Conservation (phyloP, 768 basidiomycete species). For the Glaciozyma martinii region DNA sequence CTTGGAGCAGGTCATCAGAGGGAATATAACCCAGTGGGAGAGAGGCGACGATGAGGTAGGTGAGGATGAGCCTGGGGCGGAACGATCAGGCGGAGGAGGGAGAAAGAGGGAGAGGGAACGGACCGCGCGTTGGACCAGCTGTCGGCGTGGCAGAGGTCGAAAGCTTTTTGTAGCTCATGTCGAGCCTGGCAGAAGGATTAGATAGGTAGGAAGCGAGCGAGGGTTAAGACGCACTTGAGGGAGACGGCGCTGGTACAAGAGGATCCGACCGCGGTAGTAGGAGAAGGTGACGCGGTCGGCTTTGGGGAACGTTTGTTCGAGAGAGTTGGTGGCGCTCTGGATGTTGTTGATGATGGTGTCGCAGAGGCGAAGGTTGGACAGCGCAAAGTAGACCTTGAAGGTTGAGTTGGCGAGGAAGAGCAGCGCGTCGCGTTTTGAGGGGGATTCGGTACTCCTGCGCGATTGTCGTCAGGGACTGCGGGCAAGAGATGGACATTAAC, state of each 20-base stretch:
- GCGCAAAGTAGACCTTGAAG: slow-evolving; percentile 34
- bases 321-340: slow-evolving; percentile 12
- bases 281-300: slow-evolving; percentile 28
- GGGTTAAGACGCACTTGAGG: slow-evolving; percentile 19
- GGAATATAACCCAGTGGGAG: slow-evolving; percentile 33
- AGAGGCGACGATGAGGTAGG: slow-evolving; percentile 28
- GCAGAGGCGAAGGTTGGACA: slow-evolving; percentile 33
- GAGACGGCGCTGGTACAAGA: slow-evolving; percentile 32
- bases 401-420: slow-evolving; percentile 34
- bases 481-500: background rate
- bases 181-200: slow-evolving; percentile 7
- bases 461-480: background rate
- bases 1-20: slow-evolving; percentile 5
- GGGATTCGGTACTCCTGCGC: slow-evolving; percentile 7
- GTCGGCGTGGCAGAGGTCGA: slow-evolving; percentile 13
- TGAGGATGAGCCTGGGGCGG: slow-evolving; percentile 29
- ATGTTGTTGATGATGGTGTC: slow-evolving; percentile 35
- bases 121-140: slow-evolving; percentile 24
- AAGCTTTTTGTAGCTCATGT: slow-evolving; percentile 24
- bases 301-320: slow-evolving; percentile 13
- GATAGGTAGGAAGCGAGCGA: background rate
- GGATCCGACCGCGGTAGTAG: slow-evolving; percentile 34
- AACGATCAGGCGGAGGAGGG: background rate
- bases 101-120: background rate
- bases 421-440: slow-evolving; percentile 30